Evolutionary conservation across 139 green algal genomes (phyloP).

Genomic region (Chlamydomonas schloesseri): DNA sequence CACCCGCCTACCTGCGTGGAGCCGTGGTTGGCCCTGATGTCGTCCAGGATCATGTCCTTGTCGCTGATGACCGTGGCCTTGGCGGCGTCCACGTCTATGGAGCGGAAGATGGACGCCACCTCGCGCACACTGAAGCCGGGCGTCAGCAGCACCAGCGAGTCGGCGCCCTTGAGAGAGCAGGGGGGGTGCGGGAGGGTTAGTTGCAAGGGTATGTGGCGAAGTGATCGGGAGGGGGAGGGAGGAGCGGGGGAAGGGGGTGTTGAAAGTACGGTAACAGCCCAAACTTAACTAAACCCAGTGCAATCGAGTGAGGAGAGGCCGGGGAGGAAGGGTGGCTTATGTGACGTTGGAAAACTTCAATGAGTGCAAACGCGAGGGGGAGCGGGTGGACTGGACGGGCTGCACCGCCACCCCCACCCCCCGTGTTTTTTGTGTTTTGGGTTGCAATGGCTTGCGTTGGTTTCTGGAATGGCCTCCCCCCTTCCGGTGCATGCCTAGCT

Average conservation of each 20-base stretch:
- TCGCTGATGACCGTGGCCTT: conserved; percentile 28
- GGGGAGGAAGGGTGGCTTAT: too few species aligned
- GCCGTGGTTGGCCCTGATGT: conserved; percentile 26
- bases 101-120: conserved; percentile 35
- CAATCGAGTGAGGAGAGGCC: too few species aligned
- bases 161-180: neutral
- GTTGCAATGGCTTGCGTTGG: too few species aligned
- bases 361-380: too few species aligned
- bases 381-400: too few species aligned
- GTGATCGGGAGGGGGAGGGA: too few species aligned
- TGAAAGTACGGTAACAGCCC: neutral
- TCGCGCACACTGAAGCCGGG: conserved; percentile 16
- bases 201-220: neutral
- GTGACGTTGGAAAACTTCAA: too few species aligned
- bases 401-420: too few species aligned
- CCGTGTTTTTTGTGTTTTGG: too few species aligned
- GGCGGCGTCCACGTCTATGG: conserved; percentile 33
- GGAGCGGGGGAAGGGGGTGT: neutral
- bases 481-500: too few species aligned
- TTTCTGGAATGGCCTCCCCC: too few species aligned
- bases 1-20: neutral
- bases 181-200: neutral
- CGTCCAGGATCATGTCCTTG: conserved; percentile 31
- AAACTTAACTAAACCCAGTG: too few species aligned
- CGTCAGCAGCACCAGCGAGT: conserved; percentile 40